These are phyloP conservation scores for Clonostachys chloroleuca DNA, from an alignment of 2,329 filamentous ascomycete species.

Conservation along the genomic window DNA sequence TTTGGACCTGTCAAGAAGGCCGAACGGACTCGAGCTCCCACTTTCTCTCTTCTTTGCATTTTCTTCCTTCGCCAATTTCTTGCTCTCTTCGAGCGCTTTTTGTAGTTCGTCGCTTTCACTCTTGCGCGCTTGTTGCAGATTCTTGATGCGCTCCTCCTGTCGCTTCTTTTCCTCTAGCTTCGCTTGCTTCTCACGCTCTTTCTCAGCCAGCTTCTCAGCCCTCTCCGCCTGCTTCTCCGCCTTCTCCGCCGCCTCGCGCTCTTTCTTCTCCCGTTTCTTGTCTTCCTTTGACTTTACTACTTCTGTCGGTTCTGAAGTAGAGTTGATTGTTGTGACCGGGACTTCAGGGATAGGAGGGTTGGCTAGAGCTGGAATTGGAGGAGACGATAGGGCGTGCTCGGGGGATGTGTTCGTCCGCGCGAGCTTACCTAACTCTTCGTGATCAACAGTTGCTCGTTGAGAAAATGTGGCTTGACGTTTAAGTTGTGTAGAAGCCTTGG, in stretches of 20 bases:
- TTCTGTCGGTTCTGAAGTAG: slow-evolving; percentile 3
- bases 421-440: slow-evolving; percentile 51
- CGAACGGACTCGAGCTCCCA: slow-evolving; percentile 29
- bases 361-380: neutral
- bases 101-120: slow-evolving; percentile 60
- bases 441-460: slow-evolving; percentile 35
- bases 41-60: slow-evolving; percentile 32
- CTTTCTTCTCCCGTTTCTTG: slow-evolving; percentile 66
- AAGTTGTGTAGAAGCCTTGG: slow-evolving; percentile 15
- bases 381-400: slow-evolving; percentile 11
- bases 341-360: neutral
- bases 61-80: slow-evolving; percentile 51
- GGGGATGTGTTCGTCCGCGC: slow-evolving; percentile 66
- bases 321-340: too few species aligned
- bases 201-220: slow-evolving; percentile 32
- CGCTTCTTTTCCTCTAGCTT: slow-evolving; percentile 11
- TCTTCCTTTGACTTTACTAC: slow-evolving; percentile 46
- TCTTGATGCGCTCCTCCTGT: slow-evolving; percentile 35
- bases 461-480: slow-evolving; percentile 48
- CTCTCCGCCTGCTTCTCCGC: slow-evolving; percentile 51
- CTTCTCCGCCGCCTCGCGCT: slow-evolving; percentile 51
- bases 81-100: slow-evolving; percentile 63
- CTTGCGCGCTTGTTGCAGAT: slow-evolving; percentile 37
- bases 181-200: slow-evolving; percentile 29
- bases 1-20: slow-evolving; percentile 61